Percentiles rank a stretch among this genome's conserved stretches.
These are phyloP conservation scores for Canavalia ensiformis DNA, from an alignment of 306 rosid genomes.

Conservation along the genomic window DNA sequence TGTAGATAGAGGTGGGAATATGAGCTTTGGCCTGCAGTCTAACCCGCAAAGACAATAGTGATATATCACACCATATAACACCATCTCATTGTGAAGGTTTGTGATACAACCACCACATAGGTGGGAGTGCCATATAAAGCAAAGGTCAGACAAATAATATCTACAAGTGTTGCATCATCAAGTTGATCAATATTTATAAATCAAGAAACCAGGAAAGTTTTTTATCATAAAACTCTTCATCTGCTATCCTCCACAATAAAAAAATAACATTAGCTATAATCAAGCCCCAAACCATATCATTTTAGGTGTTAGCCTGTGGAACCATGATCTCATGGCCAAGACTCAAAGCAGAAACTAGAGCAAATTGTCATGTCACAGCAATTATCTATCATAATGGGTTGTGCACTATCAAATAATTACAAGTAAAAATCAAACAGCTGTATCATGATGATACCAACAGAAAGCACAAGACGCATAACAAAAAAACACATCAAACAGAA, in stretches of 20 bases:
- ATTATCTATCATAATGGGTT: too few species aligned
- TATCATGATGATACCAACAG: too few species aligned
- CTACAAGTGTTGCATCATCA: constrained; percentile 32
- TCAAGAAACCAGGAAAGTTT: constrained; percentile 71
- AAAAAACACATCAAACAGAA: too few species aligned
- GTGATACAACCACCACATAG: constrained; percentile 19
- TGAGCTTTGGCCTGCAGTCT: too few species aligned
- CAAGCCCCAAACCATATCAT: constrained; percentile 71
- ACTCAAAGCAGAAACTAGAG: too few species aligned
- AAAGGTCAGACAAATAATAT: constrained; percentile 26
- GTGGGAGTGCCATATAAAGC: constrained; percentile 42
- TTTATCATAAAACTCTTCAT: constrained; percentile 66
- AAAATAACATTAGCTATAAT: constrained; percentile 80
- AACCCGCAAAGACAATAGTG: constrained; percentile 1
- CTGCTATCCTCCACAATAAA: constrained; percentile 69
- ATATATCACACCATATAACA: constrained; percentile 18
- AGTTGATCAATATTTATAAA: constrained; percentile 46
- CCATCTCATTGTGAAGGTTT: not conserved
- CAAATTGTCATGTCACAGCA: too few species aligned
- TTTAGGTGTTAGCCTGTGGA: constrained; percentile 52
- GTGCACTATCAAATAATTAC: too few species aligned
- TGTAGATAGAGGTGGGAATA: too few species aligned
- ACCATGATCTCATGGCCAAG: constrained; percentile 67
- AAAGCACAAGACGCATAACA: too few species aligned
- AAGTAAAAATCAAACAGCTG: too few species aligned